phyloP scores from a whole-genome alignment of 2,329 filamentous ascomycete species.

The Penicillium oxalicum region DNA sequence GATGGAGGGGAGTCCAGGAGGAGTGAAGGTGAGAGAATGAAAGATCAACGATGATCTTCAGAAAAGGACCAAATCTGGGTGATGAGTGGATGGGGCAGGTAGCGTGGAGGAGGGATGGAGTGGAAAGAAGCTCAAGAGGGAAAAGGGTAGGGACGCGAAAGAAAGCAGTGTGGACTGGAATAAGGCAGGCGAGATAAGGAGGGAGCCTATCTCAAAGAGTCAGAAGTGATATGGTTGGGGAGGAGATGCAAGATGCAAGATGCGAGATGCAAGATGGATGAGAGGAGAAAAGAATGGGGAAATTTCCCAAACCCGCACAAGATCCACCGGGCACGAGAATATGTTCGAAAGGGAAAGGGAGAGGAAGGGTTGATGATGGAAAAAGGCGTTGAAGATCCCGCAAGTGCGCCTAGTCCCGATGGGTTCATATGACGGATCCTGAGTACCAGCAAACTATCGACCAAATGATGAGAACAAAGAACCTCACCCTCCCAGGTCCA shows the following conservation, averaged over 20 bases:
- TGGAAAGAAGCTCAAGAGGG: neutral
- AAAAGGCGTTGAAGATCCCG: conserved; percentile 31
- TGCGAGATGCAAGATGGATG: conserved; percentile 8
- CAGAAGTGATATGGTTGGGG: conserved; percentile 4
- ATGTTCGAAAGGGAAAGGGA: conserved; percentile 7
- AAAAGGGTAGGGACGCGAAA: neutral
- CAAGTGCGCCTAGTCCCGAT: conserved; percentile 37
- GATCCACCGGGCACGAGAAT: neutral
- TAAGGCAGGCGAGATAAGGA: neutral
- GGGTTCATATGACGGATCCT: conserved; percentile 39
- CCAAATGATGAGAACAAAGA: too few species aligned
- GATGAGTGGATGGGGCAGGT: neutral
- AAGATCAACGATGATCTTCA: neutral
- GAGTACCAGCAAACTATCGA: conserved; percentile 22
- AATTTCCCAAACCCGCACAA: neutral
- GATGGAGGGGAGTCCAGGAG: neutral
- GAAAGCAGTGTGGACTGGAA: neutral
- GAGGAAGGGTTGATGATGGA: conserved; percentile 15
- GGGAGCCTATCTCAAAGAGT: neutral
- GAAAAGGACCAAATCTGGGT: neutral
- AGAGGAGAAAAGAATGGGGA: conserved; percentile 20
- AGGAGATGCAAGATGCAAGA: conserved; percentile 1
- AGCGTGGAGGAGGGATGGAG: neutral
- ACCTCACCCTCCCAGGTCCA: too few species aligned
- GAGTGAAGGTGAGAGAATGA: neutral